phyloP scores from a whole-genome alignment of 306 rosid genomes.

The Arachis hypogaea region DNA sequence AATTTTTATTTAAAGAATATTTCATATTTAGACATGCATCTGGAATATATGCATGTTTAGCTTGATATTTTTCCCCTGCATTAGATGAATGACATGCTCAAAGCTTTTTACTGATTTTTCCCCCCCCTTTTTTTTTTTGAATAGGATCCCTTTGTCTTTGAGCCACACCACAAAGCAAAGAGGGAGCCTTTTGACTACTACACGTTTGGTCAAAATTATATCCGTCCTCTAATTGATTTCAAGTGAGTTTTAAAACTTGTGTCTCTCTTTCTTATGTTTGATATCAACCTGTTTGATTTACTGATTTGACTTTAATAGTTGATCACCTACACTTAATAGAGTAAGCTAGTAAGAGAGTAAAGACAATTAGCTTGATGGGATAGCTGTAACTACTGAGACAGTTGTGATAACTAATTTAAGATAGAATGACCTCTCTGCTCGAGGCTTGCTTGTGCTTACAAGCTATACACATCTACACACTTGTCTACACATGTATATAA shows the following conservation, averaged over 20 bases:
- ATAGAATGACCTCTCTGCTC: no score
- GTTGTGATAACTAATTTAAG: no score
- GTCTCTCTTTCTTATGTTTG: constrained; percentile 38
- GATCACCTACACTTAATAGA: neutral
- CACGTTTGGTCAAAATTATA: constrained; percentile 86
- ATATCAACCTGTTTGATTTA: constrained; percentile 25
- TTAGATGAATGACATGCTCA: constrained; percentile 30
- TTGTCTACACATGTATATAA: no score
- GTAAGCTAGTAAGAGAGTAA: no score
- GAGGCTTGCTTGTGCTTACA: no score
- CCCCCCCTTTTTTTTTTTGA: constrained; percentile 22
- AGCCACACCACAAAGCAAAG: constrained; percentile 85
- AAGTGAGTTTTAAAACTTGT: constrained; percentile 57
- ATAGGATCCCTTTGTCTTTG: constrained; percentile 94
- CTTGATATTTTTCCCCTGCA: constrained; percentile 29
- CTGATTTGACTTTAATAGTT: constrained; percentile 32
- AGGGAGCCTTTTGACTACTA: constrained; percentile 98
- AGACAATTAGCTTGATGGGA: no score
- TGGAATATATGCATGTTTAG: constrained; percentile 26
- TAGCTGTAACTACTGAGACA: no score
- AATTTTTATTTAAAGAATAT: constrained; percentile 12
- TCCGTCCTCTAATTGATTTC: constrained; percentile 92
- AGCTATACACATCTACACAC: no score
- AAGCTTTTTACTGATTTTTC: constrained; percentile 45
- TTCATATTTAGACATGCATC: constrained; percentile 12